Base-by-base conservation (phyloP, 306 rosid species). In the Sindora glabra region DNA sequence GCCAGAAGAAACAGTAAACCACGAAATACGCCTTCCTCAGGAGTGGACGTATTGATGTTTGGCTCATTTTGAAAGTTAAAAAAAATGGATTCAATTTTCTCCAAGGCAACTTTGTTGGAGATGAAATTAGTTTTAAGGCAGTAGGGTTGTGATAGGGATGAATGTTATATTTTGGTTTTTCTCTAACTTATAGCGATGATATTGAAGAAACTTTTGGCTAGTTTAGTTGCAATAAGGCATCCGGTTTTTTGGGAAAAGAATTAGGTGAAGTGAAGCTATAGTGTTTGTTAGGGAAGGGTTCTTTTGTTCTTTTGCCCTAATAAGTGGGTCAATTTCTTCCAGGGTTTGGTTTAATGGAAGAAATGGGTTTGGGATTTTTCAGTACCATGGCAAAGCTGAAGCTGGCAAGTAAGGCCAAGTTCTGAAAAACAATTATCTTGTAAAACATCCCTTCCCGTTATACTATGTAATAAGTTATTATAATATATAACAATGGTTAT, bases 31-130 rank as follows among this genome's bases (percentile, higher is more conserved):
- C 23, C 64, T 87, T 4, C 97, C 97, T 1, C 86, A 82, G 50
- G 97, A 90, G 24, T 90, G 97, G 97, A 84, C 94, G 9, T 90
- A 90, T 41, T 90, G 77, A 81, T n/a, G n/a, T n/a, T n/a, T 1
- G 10, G 79, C 17, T 1, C 10, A n/a, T n/a, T n/a, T n/a, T n/a
- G n/a, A n/a, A n/a, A n/a, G n/a, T n/a, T n/a, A n/a, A 10, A 25
- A 9, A 22, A 59, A 64, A 48, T n/a, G n/a, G 32, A 14, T 73
- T 50, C 60, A 26, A 48, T 10, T 19, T n/a, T n/a, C n/a, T n/a
- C n/a, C n/a, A n/a, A n/a, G n/a, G n/a, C n/a, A n/a, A n/a, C n/a
- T n/a, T 39, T 21, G 8, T 25, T 32, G 36, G 23, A 63, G 29
- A 57, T n/a, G 41, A 40, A 39, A 45, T 12, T 44, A 74, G 72